Evolutionary conservation across 306 rosid species (phyloP), one percentile per base, ranked within the genome.

Genomic region (Prunus davidiana): DNA sequence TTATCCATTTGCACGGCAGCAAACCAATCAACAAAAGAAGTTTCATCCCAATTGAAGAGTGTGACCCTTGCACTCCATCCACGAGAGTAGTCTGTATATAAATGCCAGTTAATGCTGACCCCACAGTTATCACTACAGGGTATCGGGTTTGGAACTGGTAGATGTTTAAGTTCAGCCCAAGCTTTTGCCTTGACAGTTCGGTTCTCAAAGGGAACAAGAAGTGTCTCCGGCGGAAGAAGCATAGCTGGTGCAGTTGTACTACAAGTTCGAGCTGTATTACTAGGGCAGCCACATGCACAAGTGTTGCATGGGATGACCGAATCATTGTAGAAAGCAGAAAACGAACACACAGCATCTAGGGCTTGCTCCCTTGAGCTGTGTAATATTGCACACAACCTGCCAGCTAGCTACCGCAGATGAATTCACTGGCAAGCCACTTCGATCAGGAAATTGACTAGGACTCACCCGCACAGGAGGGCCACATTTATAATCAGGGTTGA

Each of bases 21-120:
- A 83, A 96, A 96, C 99, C 99, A 96, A 76, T 96, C 99, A 28
- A 78, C 91, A 73, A 84, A 93, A 58, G 30, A 68, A 65, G 85
- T 83, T 8, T 93, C 99, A 7, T 70, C 99, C 99, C 99, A 96
- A 72, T 96, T 96, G 80, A 96, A 96, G 63, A 96, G 84, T 15
- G 99, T 91, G 75, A 96, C 73, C 82, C 99, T 93, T 25, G 97
- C 98, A 34, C 82, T 92, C 99, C 99, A 96, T 64, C 99, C 99
- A 54, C 72, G 74, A 11, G 52, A 67, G 80, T 91, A 96, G 79
- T 96, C 99, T 0, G 99, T 68, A 45, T 52, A 58, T 12, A 96
- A 20, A 78, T 96, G 99, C 99, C 99, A 96, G 76, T 96, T 96
- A 41, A 96, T 81, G 81, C 91, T 88, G 55, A 96, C 94, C 19